Percentiles rank a stretch among this genome's conserved stretches.
Conservation (phyloP, 768 basidiomycete genomes). For the Rickenella mellea region DNA sequence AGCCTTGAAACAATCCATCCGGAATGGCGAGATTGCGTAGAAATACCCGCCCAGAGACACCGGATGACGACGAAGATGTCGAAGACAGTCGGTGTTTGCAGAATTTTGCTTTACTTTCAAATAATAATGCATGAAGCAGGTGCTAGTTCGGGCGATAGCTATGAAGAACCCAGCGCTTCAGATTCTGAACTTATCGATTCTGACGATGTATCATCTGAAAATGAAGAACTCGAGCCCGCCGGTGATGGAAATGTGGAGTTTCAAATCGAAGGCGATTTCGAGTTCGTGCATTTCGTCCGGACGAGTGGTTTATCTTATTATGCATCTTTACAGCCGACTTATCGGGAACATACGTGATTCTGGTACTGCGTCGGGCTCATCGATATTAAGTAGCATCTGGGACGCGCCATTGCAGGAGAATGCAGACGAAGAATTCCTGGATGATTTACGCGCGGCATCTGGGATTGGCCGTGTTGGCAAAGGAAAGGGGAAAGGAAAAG, state of each 20-base stretch:
- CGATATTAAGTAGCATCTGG: slow-evolving; percentile 58
- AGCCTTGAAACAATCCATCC: too few relatives aligned
- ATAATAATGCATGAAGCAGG: background rate
- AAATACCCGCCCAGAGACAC: too few relatives aligned
- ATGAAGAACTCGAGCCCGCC: slow-evolving; percentile 2
- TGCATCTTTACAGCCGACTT: slow-evolving; percentile 40
- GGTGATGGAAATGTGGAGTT: slow-evolving; percentile 18
- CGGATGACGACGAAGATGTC: too few relatives aligned
- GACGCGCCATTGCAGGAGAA: slow-evolving; percentile 35
- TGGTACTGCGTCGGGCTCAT: slow-evolving; percentile 28
- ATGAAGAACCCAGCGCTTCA: background rate
- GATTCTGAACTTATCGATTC: background rate
- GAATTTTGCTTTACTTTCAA: background rate
- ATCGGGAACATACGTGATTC: slow-evolving; percentile 53
- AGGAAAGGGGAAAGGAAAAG: slow-evolving; percentile 33
- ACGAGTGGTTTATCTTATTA: slow-evolving; percentile 3
- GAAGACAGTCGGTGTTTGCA: too few relatives aligned
- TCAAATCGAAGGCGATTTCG: slow-evolving; percentile 51
- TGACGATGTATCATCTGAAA: slow-evolving; percentile 4
- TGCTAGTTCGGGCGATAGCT: background rate
- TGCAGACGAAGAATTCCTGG: slow-evolving; percentile 60
- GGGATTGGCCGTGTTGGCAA: slow-evolving; percentile 50
- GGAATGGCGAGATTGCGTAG: too few relatives aligned
- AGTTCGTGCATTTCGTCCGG: slow-evolving; percentile 13
- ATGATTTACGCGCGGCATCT: slow-evolving; percentile 65